Conservation (phyloP, 2,329 filamentous ascomycete species). For the Neoascochyta sp. region DNA sequence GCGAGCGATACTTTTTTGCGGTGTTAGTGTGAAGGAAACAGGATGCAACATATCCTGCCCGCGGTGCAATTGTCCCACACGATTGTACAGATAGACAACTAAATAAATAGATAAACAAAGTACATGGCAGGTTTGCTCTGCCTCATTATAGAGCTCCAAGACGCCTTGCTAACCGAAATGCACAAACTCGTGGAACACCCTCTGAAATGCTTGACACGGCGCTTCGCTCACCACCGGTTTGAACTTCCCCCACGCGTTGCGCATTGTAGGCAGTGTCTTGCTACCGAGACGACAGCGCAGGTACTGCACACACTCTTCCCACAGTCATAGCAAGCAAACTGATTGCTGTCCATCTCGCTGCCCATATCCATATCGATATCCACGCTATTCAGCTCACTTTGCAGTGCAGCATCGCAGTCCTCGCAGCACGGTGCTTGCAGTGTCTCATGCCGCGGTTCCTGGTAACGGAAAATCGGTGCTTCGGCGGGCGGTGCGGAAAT, state of each 20-base stretch:
- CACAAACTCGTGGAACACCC: no score
- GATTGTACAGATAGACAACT: neutral
- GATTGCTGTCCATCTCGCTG: conserved; percentile 17
- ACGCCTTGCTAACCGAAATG: no score
- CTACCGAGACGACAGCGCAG: conserved; percentile 40
- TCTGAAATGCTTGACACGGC: no score
- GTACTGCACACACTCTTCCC: conserved; percentile 41
- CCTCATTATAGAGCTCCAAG: no score
- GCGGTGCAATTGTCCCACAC: neutral
- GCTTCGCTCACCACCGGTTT: no score
- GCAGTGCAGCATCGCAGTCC: conserved; percentile 43
- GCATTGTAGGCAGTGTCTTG: conserved; percentile 43
- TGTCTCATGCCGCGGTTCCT: conserved; percentile 7
- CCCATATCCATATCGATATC: conserved; percentile 40
- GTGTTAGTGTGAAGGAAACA: neutral
- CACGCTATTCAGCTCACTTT: conserved; percentile 30
- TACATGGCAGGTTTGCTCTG: no score
- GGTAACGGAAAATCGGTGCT: conserved; percentile 12
- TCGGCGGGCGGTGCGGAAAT: conserved; percentile 35
- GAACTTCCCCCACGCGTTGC: conserved; percentile 28
- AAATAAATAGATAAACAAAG: neutral
- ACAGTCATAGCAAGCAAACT: conserved; percentile 40
- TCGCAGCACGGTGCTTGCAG: conserved; percentile 36
- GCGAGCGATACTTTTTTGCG: neutral
- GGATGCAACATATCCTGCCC: neutral